A percentile compares a stretch with the other conserved stretches of the same genome.
Conservation (phyloP, 1,284 basidiomycete species). For the Rhizopogon parksii region DNA sequence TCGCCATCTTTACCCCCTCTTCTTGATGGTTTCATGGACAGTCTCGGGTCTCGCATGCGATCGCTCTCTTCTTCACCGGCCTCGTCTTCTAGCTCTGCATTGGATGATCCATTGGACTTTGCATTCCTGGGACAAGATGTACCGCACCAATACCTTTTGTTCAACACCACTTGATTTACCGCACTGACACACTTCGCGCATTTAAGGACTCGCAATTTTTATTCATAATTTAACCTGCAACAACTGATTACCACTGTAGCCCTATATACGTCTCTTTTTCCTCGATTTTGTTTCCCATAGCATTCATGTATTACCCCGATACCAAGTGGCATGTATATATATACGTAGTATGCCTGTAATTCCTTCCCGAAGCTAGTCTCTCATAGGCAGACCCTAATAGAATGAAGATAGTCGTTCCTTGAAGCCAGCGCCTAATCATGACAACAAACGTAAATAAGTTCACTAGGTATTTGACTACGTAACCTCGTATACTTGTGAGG, state of each 20-base stretch:
- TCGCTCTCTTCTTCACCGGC: conserved; percentile 25
- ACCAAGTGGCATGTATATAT: not conserved
- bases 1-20: not conserved
- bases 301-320: not conserved
- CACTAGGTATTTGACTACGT: not conserved
- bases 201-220: not conserved
- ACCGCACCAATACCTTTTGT: conserved; percentile 11
- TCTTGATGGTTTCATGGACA: not conserved
- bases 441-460: conserved; percentile 26
- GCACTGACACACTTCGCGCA: conserved; percentile 1
- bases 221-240: conserved; percentile 4
- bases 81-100: conserved; percentile 15
- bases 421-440: no score
- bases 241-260: conserved; percentile 3
- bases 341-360: not conserved
- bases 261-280: not conserved
- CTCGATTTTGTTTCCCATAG: not conserved
- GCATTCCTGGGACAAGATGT: conserved; percentile 7
- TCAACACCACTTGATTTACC: conserved; percentile 15
- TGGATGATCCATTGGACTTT: conserved; percentile 12
- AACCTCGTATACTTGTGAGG: not conserved
- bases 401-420: no score
- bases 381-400: no score
- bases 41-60: conserved; percentile 1
- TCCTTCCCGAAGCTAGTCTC: no score